Evolutionary conservation across 1,139 yeast species (phyloP).

Genomic region (Yamadazyma dendronema): DNA sequence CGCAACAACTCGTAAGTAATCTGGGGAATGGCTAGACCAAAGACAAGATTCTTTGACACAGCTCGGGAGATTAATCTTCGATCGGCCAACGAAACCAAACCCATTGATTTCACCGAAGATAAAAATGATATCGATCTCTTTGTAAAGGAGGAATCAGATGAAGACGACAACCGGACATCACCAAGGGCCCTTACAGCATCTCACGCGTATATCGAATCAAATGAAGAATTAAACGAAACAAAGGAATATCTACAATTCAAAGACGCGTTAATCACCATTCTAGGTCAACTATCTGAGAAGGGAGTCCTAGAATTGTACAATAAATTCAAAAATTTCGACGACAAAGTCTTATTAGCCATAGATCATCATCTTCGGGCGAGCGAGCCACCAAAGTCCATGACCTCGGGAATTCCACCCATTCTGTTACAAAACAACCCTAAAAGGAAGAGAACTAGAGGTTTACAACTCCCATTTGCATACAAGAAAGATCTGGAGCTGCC

Average conservation of each 20-base stretch:
- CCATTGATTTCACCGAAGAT: background rate
- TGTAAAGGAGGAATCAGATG: conserved; percentile 1
- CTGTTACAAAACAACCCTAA: conserved; percentile 12
- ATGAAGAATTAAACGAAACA: background rate
- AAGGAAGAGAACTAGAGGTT: conserved; percentile 15
- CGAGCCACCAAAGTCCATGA: conserved; percentile 6
- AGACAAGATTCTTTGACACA: background rate
- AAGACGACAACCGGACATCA: background rate
- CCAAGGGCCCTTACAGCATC: background rate
- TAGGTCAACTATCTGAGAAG: conserved; percentile 1
- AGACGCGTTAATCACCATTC: conserved; percentile 3
- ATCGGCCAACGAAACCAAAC: background rate
- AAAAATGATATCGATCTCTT: background rate
- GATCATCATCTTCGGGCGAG: conserved; percentile 25
- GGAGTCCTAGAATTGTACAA: conserved; percentile 19
- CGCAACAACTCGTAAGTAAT: background rate
- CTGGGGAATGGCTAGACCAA: background rate
- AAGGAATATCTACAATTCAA: conserved; percentile 1
- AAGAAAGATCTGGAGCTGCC: conserved; percentile 7
- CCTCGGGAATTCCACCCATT: conserved; percentile 14
- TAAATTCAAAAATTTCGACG: conserved; percentile 22
- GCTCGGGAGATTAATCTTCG: background rate
- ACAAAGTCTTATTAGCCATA: conserved; percentile 27
- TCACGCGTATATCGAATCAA: background rate
- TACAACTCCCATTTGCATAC: conserved; percentile 13